Percentiles rank a stretch among this genome's conserved stretches.
Evolutionary conservation across 2,329 filamentous ascomycete genomes (phyloP).

Genomic region (Ophiostoma sp.): DNA sequence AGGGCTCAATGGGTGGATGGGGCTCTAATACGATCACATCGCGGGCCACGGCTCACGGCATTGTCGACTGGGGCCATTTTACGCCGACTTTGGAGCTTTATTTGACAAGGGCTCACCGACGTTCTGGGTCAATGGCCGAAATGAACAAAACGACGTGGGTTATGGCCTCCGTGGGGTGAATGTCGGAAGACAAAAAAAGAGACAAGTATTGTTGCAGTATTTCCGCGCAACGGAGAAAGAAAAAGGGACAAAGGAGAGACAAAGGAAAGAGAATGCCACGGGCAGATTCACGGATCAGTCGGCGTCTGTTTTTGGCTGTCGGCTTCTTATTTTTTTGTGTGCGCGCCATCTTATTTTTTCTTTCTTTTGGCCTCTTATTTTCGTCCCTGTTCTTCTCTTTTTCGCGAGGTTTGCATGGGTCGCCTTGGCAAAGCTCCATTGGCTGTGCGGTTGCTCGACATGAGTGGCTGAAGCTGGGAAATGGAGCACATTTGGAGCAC

Average conservation of each 20-base stretch:
- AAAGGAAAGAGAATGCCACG: not conserved
- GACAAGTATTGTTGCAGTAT: not conserved
- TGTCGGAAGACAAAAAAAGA: not conserved
- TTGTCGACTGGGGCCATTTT: not conserved
- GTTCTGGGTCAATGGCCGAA: not conserved
- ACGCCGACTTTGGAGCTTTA: not conserved
- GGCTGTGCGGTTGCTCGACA: not conserved
- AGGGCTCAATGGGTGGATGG: not conserved
- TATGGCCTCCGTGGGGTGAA: not conserved
- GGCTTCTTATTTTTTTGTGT: not conserved
- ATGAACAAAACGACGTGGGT: not conserved
- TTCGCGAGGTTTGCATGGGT: not conserved
- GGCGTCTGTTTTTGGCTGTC: not conserved
- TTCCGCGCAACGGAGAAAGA: not conserved
- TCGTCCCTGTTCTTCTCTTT: not conserved
- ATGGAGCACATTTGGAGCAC: not conserved
- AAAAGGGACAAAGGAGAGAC: not conserved
- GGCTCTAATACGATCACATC: not conserved
- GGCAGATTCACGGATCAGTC: not conserved
- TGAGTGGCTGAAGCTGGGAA: not conserved
- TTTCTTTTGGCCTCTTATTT: not conserved
- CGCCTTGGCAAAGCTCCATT: slow-evolving; percentile 9
- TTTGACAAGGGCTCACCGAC: not conserved
- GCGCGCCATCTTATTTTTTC: not conserved
- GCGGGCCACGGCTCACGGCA: not conserved